Conservation (phyloP, 1,284 basidiomycete genomes). For the Afroboletus lepidellus region DNA sequence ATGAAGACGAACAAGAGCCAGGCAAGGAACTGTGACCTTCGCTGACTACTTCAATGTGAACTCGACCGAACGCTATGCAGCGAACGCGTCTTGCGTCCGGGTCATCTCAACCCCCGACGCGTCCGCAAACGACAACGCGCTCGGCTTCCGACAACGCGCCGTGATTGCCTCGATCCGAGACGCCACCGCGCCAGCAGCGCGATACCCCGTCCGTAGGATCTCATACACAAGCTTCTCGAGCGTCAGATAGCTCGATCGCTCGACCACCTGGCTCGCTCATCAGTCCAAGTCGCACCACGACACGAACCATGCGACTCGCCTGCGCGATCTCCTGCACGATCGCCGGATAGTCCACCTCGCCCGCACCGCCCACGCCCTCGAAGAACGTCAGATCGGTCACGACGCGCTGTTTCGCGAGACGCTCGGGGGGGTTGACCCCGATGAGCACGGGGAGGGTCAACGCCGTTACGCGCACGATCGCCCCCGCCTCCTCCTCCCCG, state of each 20-base stretch:
- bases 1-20: too few relatives aligned
- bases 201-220: conserved; percentile 38
- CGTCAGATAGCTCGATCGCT: conserved; percentile 43
- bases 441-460: conserved; percentile 45
- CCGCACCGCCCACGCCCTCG: conserved; percentile 19
- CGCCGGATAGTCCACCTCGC: conserved; percentile 35
- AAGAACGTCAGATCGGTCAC: conserved; percentile 41
- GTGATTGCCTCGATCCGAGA: conserved; percentile 37
- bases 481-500: conserved; percentile 9
- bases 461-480: conserved; percentile 37
- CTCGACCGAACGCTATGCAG: too few relatives aligned
- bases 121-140: conserved; percentile 48
- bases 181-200: conserved; percentile 13
- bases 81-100: conserved; percentile 17
- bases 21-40: too few relatives aligned
- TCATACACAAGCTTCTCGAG: conserved; percentile 50
- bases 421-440: conserved; percentile 53
- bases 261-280: conserved; percentile 36
- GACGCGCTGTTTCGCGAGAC: conserved; percentile 49
- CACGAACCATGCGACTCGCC: conserved; percentile 21
- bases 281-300: not conserved
- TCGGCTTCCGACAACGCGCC: conserved; percentile 49
- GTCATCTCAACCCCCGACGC: conserved; percentile 52
- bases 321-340: conserved; percentile 34
- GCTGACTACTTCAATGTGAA: too few relatives aligned